Conservation (phyloP, 352 stramenopile genomes). For the Achlya hypogyna region DNA sequence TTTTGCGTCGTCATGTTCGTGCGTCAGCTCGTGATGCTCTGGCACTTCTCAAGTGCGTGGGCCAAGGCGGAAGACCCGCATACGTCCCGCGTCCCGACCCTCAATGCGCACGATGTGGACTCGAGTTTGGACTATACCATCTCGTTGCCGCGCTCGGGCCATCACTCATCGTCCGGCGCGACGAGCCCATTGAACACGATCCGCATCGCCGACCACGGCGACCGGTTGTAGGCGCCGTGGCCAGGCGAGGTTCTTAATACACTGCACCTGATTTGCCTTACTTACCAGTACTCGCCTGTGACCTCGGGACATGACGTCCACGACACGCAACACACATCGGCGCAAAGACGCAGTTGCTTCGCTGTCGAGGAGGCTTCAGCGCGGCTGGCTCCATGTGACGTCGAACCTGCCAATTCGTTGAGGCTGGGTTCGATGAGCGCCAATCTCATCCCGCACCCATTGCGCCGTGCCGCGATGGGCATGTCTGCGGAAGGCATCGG, state of each 20-base stretch:
- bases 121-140: constrained; percentile 1
- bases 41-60: constrained; percentile 7
- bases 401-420: no score
- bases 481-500: no score
- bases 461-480: no score
- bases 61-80: constrained; percentile 11
- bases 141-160: background rate
- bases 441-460: background rate
- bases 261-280: background rate
- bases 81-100: constrained; percentile 1
- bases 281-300: no score
- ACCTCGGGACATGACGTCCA: no score
- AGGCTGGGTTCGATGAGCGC: background rate
- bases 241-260: background rate
- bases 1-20: constrained; percentile 4
- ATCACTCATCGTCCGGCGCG: background rate
- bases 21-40: constrained; percentile 1
- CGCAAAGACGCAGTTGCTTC: no score
- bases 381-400: no score
- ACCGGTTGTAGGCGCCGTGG: background rate
- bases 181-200: constrained; percentile 16
- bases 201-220: constrained; percentile 7
- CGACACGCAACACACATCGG: no score
- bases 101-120: constrained; percentile 11
- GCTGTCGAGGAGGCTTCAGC: no score